A percentile compares a stretch with the other conserved stretches of the same genome.
phyloP scores from a whole-genome alignment of 225 moss, liverwort and hornwort species.

The Bryum argenteum region DNA sequence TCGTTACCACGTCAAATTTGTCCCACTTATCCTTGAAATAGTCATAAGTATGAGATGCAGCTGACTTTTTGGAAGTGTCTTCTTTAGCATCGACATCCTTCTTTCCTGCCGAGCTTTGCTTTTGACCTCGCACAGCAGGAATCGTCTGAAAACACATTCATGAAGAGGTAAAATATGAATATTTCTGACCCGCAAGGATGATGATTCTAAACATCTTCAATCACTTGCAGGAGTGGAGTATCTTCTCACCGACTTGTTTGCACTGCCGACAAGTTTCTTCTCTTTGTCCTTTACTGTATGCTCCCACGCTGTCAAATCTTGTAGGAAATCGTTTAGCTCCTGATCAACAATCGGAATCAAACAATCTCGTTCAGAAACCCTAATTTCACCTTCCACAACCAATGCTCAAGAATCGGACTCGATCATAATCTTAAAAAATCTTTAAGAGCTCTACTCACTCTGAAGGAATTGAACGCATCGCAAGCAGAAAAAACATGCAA shows the following conservation, averaged over 20 bases:
- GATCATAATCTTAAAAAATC: background rate
- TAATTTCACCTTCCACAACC: slow-evolving; percentile 12
- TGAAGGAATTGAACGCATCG: background rate
- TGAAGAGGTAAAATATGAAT: background rate
- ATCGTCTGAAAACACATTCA: slow-evolving; percentile 38
- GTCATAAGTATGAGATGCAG: slow-evolving; percentile 78
- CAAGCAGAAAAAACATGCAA: background rate
- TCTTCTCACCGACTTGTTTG: slow-evolving; percentile 40
- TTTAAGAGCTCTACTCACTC: background rate
- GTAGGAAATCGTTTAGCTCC: slow-evolving; percentile 89
- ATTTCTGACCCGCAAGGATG: no score
- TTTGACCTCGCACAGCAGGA: slow-evolving; percentile 52
- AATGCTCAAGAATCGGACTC: background rate
- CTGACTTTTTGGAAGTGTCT: slow-evolving; percentile 36
- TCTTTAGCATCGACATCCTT: slow-evolving; percentile 23
- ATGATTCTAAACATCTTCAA: no score
- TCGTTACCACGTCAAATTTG: slow-evolving; percentile 90
- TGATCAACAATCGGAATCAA: slow-evolving; percentile 25
- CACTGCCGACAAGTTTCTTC: slow-evolving; percentile 55
- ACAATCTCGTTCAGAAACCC: slow-evolving; percentile 1
- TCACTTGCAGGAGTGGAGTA: background rate
- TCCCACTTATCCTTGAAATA: slow-evolving; percentile 84
- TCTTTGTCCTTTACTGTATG: slow-evolving; percentile 86
- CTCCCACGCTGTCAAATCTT: slow-evolving; percentile 92
- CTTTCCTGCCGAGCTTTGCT: slow-evolving; percentile 40